Evolutionary conservation across 352 stramenopile species (phyloP).

Genomic region (Globisporangium uncinulatum): DNA sequence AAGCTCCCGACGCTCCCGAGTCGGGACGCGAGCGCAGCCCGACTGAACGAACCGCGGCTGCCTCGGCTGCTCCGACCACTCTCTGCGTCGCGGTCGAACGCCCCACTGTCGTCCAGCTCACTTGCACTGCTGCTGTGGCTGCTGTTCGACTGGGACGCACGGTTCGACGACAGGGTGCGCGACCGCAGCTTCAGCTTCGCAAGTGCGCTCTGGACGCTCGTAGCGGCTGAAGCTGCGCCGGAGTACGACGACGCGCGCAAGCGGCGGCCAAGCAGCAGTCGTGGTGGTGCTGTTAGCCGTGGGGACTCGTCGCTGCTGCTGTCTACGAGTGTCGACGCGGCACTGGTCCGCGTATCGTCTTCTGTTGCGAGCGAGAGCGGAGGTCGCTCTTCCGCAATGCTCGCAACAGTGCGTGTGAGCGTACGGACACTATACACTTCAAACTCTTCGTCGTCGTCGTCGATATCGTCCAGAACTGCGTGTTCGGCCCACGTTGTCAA

Average conservation of each 20-base stretch:
- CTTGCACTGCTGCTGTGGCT: slow-evolving; percentile 1
- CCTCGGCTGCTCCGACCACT: background rate
- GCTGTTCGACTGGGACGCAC: slow-evolving; percentile 1
- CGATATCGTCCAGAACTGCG: background rate
- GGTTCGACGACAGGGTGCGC: slow-evolving; percentile 11
- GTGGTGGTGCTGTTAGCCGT: background rate
- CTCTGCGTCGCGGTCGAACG: background rate
- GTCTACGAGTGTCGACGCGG: slow-evolving; percentile 7
- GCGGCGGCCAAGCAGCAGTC: slow-evolving; percentile 2
- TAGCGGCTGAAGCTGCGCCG: background rate
- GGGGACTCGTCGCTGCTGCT: slow-evolving; percentile 11
- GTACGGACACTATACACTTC: slow-evolving; percentile 8
- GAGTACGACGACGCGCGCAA: slow-evolving; percentile 10
- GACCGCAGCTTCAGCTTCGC: slow-evolving; percentile 15
- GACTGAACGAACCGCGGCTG: slow-evolving; percentile 8
- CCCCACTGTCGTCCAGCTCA: slow-evolving; percentile 17
- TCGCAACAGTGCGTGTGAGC: background rate
- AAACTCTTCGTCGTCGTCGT: slow-evolving; percentile 18
- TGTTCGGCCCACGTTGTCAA: background rate
- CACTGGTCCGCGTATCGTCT: slow-evolving; percentile 10
- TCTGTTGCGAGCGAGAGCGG: background rate
- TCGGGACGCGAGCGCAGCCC: slow-evolving; percentile 18
- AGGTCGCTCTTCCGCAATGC: background rate
- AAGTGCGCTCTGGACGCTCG: slow-evolving; percentile 13
- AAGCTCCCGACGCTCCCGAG: slow-evolving; percentile 21